Evolutionary conservation across 306 rosid genomes (phyloP).

Genomic region (Ceratonia siliqua): DNA sequence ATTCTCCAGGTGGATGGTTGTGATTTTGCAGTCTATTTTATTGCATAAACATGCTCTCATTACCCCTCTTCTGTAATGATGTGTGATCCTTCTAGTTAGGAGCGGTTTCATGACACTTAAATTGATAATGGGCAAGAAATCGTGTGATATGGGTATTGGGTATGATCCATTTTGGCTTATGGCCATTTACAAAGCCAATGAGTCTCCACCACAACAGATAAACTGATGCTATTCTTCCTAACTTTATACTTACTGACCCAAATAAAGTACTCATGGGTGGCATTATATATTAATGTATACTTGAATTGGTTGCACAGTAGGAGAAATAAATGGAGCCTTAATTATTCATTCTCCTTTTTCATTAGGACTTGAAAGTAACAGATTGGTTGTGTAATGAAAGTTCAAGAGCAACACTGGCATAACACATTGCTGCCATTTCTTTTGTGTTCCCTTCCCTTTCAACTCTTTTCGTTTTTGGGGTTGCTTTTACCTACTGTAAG

Average conservation of each 20-base stretch:
- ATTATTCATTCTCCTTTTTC: background rate
- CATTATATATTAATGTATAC: background rate
- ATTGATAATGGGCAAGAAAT: background rate
- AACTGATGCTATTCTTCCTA: background rate
- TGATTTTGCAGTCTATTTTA: background rate
- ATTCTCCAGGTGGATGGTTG: background rate
- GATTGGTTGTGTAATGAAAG: background rate
- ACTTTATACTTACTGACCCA: background rate
- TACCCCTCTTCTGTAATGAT: background rate
- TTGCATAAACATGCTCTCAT: background rate
- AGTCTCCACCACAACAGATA: background rate
- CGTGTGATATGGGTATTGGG: background rate
- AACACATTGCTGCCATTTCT: background rate
- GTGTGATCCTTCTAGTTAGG: background rate
- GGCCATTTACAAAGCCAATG: background rate
- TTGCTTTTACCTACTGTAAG: background rate
- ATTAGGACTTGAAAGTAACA: background rate
- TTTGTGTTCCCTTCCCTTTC: background rate
- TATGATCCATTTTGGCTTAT: background rate
- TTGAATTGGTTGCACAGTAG: background rate
- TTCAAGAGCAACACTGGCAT: background rate
- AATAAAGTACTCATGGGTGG: background rate
- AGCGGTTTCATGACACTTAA: background rate
- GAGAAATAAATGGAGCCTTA: background rate
- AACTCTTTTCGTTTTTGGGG: background rate